phyloP scores from a whole-genome alignment of 2,329 filamentous ascomycete species.

The Zymoseptoria tritici region DNA sequence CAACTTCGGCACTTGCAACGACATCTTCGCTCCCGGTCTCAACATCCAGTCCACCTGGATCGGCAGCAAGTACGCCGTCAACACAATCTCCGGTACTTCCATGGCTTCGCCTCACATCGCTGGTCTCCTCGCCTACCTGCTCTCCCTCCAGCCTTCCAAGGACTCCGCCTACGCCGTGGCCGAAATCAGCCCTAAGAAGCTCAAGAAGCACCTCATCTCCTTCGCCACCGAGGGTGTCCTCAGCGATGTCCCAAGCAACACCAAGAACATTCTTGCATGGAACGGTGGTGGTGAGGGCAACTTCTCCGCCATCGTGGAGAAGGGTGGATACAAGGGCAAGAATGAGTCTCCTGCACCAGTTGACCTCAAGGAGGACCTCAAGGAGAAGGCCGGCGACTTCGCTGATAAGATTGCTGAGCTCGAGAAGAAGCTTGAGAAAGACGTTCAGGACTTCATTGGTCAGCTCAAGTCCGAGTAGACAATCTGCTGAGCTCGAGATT shows the following conservation, averaged over 20 bases:
- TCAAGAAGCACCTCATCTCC: slow-evolving; percentile 81
- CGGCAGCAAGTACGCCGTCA: slow-evolving; percentile 88
- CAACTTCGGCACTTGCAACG: slow-evolving; percentile 99
- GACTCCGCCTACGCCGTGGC: slow-evolving; percentile 90
- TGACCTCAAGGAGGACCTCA: slow-evolving; percentile 17
- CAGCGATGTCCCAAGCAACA: slow-evolving; percentile 73
- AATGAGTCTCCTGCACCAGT: slow-evolving; percentile 17
- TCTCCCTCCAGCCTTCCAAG: slow-evolving; percentile 84
- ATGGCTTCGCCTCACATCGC: slow-evolving; percentile 98
- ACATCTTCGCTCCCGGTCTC: slow-evolving; percentile 92
- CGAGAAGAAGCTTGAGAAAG: slow-evolving; percentile 30
- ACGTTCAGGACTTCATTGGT: slow-evolving; percentile 43
- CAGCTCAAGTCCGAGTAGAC: slow-evolving; percentile 17
- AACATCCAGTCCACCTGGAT: slow-evolving; percentile 75
- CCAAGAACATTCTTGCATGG: slow-evolving; percentile 94
- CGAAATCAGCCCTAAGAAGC: slow-evolving; percentile 82
- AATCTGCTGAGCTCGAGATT: neutral
- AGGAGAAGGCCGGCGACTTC: slow-evolving; percentile 33
- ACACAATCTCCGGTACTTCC: slow-evolving; percentile 98
- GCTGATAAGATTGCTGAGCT: slow-evolving; percentile 37
- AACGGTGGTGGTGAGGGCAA: slow-evolving; percentile 94
- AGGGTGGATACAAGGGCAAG: slow-evolving; percentile 31
- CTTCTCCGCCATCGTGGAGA: slow-evolving; percentile 51
- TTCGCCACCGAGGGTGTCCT: slow-evolving; percentile 75
- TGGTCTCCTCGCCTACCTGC: slow-evolving; percentile 94